Percentiles rank a stretch among this genome's conserved stretches.
Conservation (phyloP, 768 basidiomycete species). For the Chiua virens region DNA sequence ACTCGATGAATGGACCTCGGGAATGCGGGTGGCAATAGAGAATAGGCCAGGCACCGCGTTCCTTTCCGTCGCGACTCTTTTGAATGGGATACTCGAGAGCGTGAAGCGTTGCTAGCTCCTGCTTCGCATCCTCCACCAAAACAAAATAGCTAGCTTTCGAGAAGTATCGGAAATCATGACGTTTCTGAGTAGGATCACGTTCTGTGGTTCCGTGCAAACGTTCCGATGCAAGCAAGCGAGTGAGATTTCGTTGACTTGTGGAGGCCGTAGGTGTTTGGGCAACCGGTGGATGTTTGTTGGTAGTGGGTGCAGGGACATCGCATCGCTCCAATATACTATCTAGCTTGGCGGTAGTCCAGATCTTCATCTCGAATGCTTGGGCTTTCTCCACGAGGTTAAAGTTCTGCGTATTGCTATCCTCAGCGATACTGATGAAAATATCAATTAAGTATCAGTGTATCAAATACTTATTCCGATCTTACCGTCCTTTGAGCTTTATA, state of each 20-base stretch:
- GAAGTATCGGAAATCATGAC: conserved; percentile 90
- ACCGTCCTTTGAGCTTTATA: conserved; percentile 62
- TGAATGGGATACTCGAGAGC: conserved; percentile 73
- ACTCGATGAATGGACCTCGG: conserved; percentile 72
- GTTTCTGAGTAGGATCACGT: conserved; percentile 86
- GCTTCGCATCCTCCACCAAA: conserved; percentile 86
- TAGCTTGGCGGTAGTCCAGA: conserved; percentile 78
- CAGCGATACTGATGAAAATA: conserved; percentile 23
- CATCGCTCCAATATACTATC: conserved; percentile 73
- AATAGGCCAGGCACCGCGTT: conserved; percentile 76
- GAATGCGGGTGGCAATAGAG: conserved; percentile 75
- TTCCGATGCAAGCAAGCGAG: conserved; percentile 74
- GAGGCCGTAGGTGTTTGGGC: conserved; percentile 31
- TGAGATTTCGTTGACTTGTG: conserved; percentile 48
- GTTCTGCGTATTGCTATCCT: conserved; percentile 32
- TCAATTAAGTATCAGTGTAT: not conserved
- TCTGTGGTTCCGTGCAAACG: conserved; percentile 82
- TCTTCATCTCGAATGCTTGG: conserved; percentile 70
- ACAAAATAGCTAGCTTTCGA: conserved; percentile 71
- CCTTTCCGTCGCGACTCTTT: conserved; percentile 51
- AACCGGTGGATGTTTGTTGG: conserved; percentile 28
- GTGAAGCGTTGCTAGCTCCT: conserved; percentile 82
- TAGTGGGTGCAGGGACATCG: conserved; percentile 36
- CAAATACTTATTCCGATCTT: conserved; percentile 18
- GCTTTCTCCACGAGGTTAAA: conserved; percentile 67